Conservation (phyloP, 2,329 filamentous ascomycete species). For the Coniochaeta pulveracea region DNA sequence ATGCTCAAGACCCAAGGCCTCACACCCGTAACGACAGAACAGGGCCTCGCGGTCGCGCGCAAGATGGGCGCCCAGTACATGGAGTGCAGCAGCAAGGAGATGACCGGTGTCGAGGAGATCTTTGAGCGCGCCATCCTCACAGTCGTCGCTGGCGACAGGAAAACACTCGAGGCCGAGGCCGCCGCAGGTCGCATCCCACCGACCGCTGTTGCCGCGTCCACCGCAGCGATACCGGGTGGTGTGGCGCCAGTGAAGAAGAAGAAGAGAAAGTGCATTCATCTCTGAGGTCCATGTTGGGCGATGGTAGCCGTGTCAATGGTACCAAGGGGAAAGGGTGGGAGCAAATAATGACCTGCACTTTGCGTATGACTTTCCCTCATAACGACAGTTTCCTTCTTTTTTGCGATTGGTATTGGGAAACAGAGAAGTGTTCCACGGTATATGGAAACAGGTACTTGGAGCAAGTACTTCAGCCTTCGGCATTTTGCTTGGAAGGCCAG, state of each 20-base stretch:
- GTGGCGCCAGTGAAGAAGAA: constrained; percentile 55
- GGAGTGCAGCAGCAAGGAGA: constrained; percentile 98
- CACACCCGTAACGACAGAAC: constrained; percentile 84
- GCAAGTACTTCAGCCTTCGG: too few relatives aligned
- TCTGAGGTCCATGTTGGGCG: constrained; percentile 38
- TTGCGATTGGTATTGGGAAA: too few relatives aligned
- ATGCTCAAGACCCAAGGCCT: constrained; percentile 96
- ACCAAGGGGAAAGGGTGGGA: background rate
- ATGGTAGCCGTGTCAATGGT: background rate
- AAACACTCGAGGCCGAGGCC: constrained; percentile 43
- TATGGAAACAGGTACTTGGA: too few relatives aligned
- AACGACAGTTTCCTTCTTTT: constrained; percentile 4
- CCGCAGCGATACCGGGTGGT: constrained; percentile 22
- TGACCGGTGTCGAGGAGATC: constrained; percentile 91
- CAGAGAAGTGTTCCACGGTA: too few relatives aligned
- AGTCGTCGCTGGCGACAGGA: constrained; percentile 70
- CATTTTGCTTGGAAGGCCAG: too few relatives aligned
- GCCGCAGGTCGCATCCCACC: constrained; percentile 21
- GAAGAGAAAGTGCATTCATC: constrained; percentile 72
- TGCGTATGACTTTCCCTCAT: constrained; percentile 3
- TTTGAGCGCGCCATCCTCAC: constrained; percentile 87
- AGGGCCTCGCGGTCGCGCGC: constrained; percentile 75
- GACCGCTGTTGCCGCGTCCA: background rate
- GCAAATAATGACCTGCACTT: constrained; percentile 3
- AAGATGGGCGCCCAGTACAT: constrained; percentile 95